Evolutionary conservation across 129 eudicot species (phyloP).

Genomic region (Helichrysum umbraculigerum): DNA sequence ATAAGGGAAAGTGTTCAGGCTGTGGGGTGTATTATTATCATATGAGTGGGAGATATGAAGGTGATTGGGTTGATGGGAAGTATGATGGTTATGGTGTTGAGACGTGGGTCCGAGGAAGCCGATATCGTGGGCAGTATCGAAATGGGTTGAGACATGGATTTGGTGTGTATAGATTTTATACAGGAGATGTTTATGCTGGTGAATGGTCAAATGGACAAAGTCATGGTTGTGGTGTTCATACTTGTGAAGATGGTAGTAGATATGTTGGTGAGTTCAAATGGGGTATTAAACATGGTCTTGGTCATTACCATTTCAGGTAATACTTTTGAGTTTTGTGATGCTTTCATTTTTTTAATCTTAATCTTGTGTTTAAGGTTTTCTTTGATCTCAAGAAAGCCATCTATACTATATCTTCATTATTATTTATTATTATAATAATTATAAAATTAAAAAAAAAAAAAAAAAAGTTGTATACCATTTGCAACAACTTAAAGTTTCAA

Average conservation of each 20-base stretch:
- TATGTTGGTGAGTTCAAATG: conserved; percentile 93
- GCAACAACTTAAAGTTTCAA: neutral
- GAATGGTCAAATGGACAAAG: conserved; percentile 97
- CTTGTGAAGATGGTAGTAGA: conserved; percentile 92
- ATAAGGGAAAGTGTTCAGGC: conserved; percentile 87
- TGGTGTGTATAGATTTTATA: conserved; percentile 88
- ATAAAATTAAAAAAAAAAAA: no score
- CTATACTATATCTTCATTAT: no score
- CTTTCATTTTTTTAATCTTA: neutral
- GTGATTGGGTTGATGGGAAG: conserved; percentile 96
- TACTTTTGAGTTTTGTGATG: neutral
- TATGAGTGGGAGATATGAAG: conserved; percentile 95
- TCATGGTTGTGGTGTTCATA: conserved; percentile 95
- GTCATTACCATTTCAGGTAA: conserved; percentile 95
- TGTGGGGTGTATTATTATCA: conserved; percentile 91
- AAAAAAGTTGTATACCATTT: neutral
- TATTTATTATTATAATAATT: no score
- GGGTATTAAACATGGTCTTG: conserved; percentile 98
- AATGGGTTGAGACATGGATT: conserved; percentile 87
- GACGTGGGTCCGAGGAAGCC: conserved; percentile 95
- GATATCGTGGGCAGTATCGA: conserved; percentile 85
- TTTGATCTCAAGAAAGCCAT: neutral
- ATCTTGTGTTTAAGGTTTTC: neutral
- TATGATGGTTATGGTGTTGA: conserved; percentile 97
- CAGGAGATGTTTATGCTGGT: conserved; percentile 95